Evolutionary conservation across 768 basidiomycete genomes (phyloP), one percentile per base, ranked within the genome.

Genomic region (Suillus ampliporus): DNA sequence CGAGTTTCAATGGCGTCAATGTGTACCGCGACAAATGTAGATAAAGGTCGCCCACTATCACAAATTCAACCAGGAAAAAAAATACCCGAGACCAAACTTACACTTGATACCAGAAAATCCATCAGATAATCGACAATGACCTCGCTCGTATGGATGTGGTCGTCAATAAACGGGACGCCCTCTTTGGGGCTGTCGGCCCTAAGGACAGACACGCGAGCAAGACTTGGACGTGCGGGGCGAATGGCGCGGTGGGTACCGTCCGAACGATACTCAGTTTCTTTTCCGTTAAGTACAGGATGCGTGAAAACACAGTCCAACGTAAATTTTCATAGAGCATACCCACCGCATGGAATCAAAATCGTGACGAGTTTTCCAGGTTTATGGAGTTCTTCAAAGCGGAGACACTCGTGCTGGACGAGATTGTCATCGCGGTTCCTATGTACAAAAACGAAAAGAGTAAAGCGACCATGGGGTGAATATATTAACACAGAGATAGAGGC

Each of bases 291-390:
- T 38, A 52, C 35, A 60, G 60, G 54, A 43, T 44, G 35, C 34
- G 41, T 41, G 26, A 60, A 6, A 15, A 23, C 52, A 23, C 50
- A 23, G 52, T 5, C 10, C 23, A 28, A 26, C 13, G 26, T 17
- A 47, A 37, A 26, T 15, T 28, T 56, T 37, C 52, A 67, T 4
- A 34, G 37, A 59, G 54, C 69, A 52, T 64, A 91, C 94, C 81
- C 95, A 93, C 74, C 98, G 95, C 86, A 99, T 92, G 6, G 89
- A 91, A 23, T 99, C 97, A 71, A 99, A 99, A 99, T 98, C 4
- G 97, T 89, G 41, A 99, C 89, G 46, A 97, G 78, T 6, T 91
- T 96, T 14, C 95, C 97, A 6, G 90, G 89, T 61, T 78, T 84
- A 0, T 96, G 96, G 9, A 97, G 76, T 74, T 99, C 97, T 17